A percentile compares a stretch with the other conserved stretches of the same genome.
These are phyloP conservation scores for Globisporangium megalacanthum DNA, from an alignment of 352 stramenopile genomes.

Conservation along the genomic window DNA sequence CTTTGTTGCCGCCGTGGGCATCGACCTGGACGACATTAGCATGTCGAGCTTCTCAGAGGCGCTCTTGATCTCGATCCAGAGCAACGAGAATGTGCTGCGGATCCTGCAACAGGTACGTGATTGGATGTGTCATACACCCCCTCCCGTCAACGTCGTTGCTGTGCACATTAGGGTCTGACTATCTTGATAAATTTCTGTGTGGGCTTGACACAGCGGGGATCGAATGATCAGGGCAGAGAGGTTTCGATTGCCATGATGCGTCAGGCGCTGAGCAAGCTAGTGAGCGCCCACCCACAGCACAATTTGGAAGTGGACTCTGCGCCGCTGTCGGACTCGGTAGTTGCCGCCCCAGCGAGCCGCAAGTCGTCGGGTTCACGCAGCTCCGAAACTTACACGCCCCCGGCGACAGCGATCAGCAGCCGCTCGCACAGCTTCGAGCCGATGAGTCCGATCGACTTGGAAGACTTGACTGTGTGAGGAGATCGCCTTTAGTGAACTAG, in stretches of 20 bases:
- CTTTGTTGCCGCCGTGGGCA: conserved; percentile 49
- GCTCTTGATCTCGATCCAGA: conserved; percentile 79
- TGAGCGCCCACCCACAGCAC: conserved; percentile 68
- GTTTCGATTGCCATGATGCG: conserved; percentile 58
- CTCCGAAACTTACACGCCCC: conserved; percentile 9
- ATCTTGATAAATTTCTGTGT: not conserved
- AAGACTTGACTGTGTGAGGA: conserved; percentile 22
- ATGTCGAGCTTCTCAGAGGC: conserved; percentile 74
- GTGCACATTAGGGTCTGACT: not conserved
- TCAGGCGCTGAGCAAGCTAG: conserved; percentile 69
- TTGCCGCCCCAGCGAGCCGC: conserved; percentile 18
- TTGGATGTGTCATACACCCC: not conserved
- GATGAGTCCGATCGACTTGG: conserved; percentile 19
- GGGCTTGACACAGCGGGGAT: conserved; percentile 28
- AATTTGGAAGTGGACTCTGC: conserved; percentile 59
- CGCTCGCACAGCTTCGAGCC: conserved; percentile 12
- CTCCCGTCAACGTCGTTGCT: not conserved
- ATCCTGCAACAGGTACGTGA: conserved; percentile 55
- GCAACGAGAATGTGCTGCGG: conserved; percentile 73
- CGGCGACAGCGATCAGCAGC: conserved; percentile 1
- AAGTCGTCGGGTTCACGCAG: conserved; percentile 11
- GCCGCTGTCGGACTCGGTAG: conserved; percentile 6
- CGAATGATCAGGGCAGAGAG: conserved; percentile 54
- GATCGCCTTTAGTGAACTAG: not conserved
- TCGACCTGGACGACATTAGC: conserved; percentile 66